These are phyloP conservation scores for Lupinus albus DNA, from an alignment of 306 rosid species.

Conservation along the genomic window DNA sequence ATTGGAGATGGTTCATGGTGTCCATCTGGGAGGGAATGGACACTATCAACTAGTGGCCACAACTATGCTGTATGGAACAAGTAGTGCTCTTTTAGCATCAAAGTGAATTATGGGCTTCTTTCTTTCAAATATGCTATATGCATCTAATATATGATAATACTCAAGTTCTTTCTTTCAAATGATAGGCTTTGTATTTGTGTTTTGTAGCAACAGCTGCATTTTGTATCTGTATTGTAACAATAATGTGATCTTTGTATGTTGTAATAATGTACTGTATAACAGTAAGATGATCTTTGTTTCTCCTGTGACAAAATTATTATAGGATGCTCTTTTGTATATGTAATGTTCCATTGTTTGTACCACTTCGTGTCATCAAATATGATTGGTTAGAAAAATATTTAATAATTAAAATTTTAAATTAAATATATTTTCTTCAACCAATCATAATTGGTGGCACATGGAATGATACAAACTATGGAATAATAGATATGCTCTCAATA, in stretches of 20 bases:
- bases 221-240: neutral
- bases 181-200: neutral
- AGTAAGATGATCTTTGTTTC: neutral
- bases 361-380: too few relatives aligned
- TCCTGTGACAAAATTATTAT: neutral
- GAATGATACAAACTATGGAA: too few relatives aligned
- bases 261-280: neutral
- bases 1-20: constrained; percentile 90
- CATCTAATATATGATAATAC: constrained; percentile 24
- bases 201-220: neutral
- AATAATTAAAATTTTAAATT: too few relatives aligned
- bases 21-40: constrained; percentile 80
- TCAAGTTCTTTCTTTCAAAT: neutral
- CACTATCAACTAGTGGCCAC: constrained; percentile 69
- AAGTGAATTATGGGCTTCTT: constrained; percentile 1
- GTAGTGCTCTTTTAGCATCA: constrained; percentile 28
- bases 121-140: too few relatives aligned
- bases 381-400: too few relatives aligned
- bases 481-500: too few relatives aligned
- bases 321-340: neutral
- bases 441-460: too few relatives aligned
- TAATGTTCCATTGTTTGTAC: too few relatives aligned
- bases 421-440: too few relatives aligned
- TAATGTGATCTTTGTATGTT: constrained; percentile 3
- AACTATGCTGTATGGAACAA: constrained; percentile 88